These are phyloP conservation scores for Onygenales sp. DNA, from an alignment of 2,329 filamentous ascomycete species.

Conservation along the genomic window DNA sequence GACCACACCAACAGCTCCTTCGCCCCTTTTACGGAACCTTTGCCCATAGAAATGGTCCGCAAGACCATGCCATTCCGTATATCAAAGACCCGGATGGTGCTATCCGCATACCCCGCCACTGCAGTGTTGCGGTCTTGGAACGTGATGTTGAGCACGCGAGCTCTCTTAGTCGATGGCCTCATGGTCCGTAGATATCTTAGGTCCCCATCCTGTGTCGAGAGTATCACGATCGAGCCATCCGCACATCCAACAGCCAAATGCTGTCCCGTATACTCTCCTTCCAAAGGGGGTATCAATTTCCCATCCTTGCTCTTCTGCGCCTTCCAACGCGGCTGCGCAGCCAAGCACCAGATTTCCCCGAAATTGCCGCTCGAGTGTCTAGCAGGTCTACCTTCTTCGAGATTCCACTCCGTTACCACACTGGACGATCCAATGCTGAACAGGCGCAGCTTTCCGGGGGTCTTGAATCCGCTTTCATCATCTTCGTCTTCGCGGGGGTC, in stretches of 20 bases:
- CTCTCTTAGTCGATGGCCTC: slow-evolving; percentile 70
- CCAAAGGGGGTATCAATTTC: slow-evolving; percentile 22
- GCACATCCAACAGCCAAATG: slow-evolving; percentile 82
- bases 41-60: slow-evolving; percentile 76
- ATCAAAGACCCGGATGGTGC: slow-evolving; percentile 86
- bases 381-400: slow-evolving; percentile 66
- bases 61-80: slow-evolving; percentile 66
- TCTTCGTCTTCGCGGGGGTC: slow-evolving; percentile 59
- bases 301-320: slow-evolving; percentile 27
- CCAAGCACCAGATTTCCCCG: slow-evolving; percentile 94
- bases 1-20: slow-evolving; percentile 90
- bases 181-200: slow-evolving; percentile 71
- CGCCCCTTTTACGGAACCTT: slow-evolving; percentile 63
- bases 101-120: slow-evolving; percentile 91
- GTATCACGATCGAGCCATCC: slow-evolving; percentile 78
- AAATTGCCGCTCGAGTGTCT: slow-evolving; percentile 84
- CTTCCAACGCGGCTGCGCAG: slow-evolving; percentile 62
- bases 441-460: slow-evolving; percentile 66
- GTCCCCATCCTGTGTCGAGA: slow-evolving; percentile 77
- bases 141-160: slow-evolving; percentile 79
- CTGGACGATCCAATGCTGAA: slow-evolving; percentile 96
- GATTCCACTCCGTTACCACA: slow-evolving; percentile 89
- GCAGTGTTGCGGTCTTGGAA: slow-evolving; percentile 78
- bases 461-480: slow-evolving; percentile 50
- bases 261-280: slow-evolving; percentile 37